Evolutionary conservation across 2,329 filamentous ascomycete genomes (phyloP), one percentile per base, ranked within the genome.

Genomic region (Sclerotinia borealis): DNA sequence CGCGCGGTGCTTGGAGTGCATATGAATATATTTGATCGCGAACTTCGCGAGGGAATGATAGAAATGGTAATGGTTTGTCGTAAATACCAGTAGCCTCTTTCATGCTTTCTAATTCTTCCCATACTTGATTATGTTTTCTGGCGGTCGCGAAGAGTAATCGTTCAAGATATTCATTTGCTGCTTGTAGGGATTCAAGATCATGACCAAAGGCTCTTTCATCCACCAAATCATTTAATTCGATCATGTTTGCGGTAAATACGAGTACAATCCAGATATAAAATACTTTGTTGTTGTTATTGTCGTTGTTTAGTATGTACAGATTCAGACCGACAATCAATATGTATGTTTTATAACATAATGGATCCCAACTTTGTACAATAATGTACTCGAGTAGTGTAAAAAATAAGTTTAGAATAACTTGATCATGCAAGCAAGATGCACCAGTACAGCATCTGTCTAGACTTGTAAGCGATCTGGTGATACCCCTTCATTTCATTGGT

Each of bases 21-120:
- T 67, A 69, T 34, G 63, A 67, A 41, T 72, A 73, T 31, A 73
- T 72, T 36, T 70, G 70, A 58, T 73, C 71, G 25, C 71, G 67
- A 22, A 73, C 69, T 58, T 73, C 71, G 61, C 71, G 63, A 5
- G 71, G 71, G 29, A 73, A 68, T 17, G 64, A 61, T 17, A 72
- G 68, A 49, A 73, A 72, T 22, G 59, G 52, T 34, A 56, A 56
- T 34, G 65, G 48, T 63, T 69, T 70, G 36, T 61, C 47, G 45
- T 61, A 52, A 9, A 61, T 39, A 4, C 59, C 59, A 17, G 59
- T 50, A 1, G 59, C 34, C 5, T 37, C 27, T 15, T 61, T 61
- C 45, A 61, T 22, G 3, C 8, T 50, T 61, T 61, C 59, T 43
- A 61, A 10, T 19, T 61, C 59, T 43, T 31, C 45, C 45, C 47